Base-by-base conservation (phyloP, 2,329 filamentous ascomycete species). In the Pestalotiopsis sp. region DNA sequence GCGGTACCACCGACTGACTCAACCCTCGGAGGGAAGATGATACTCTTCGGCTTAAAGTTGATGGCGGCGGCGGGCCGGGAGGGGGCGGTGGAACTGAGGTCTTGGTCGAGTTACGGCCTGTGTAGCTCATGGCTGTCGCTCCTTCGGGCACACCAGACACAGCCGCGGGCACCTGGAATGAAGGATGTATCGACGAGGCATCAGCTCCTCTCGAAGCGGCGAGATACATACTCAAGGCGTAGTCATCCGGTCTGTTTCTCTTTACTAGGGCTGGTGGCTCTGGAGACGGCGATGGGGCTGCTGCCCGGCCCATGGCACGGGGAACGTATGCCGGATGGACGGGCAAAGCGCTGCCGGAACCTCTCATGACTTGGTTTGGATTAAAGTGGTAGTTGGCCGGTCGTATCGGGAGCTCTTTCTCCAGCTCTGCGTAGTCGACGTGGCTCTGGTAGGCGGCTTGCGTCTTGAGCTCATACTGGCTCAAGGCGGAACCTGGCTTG, bases 301-400 rank as follows among this genome's bases (percentile, higher is more conserved):
- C 65, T 45, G 72, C 72, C 5, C 79, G 74, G 67, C 76, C 79
- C 66, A 78, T 69, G 9, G 78, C 75, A 4, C 77, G 78, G 1
- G 83, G 82, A 23, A 85, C 79, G 65, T 87, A 87, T 0, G 85
- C 85, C 0, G 81, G 82, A 68, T 87, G 85, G 0, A 83, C 77
- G 0, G 85, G 85, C 62, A 86, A 77, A 1, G 79, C 78, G 61
- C 71, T 79, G 23, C 66, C 69, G 6, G 74, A 74, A 7, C 71
- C 74, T 17, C 73, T 71, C 7, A 69, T 65, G 7, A 52, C 64
- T 0, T 71, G 65, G 14, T 73, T 74, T 0, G 76, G 76, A 38
- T 79, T 73, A 23, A 74, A 75, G 65, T 76, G 74, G 69, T 80
- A 78, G 41, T 74, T 69, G 3, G 71, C 39, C 3, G 45, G 69